Conservation (phyloP, 495 filamentous ascomycete genomes). For the Cercophora sp. region DNA sequence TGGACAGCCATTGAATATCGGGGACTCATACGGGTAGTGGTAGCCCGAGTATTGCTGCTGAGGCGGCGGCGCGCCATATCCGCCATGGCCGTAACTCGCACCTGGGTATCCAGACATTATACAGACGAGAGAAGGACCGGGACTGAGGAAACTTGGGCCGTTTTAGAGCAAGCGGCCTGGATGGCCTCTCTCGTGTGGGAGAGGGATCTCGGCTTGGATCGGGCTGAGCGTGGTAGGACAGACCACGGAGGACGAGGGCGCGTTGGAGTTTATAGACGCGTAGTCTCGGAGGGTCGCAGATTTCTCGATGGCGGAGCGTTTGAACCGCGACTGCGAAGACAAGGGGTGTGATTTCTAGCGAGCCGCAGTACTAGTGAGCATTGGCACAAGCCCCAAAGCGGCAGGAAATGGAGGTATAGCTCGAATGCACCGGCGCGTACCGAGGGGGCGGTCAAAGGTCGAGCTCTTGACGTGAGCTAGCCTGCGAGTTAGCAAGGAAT, state of each 20-base stretch:
- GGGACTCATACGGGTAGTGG: slow-evolving; percentile 36
- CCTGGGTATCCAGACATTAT: slow-evolving; percentile 40
- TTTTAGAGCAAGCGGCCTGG: slow-evolving; percentile 4
- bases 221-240: not conserved
- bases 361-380: slow-evolving; percentile 4
- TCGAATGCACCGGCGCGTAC: not conserved
- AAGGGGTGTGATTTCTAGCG: not conserved
- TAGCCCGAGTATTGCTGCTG: slow-evolving; percentile 39
- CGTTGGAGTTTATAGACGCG: slow-evolving; percentile 11
- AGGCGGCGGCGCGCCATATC: slow-evolving; percentile 35
- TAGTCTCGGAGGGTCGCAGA: not conserved
- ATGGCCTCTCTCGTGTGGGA: slow-evolving; percentile 17
- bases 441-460: slow-evolving; percentile 1
- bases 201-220: slow-evolving; percentile 5
- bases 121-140: too few relatives aligned
- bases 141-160: too few relatives aligned
- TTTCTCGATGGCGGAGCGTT: not conserved
- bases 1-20: not conserved
- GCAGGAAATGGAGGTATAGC: not conserved
- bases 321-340: not conserved
- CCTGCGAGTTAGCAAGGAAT: too few relatives aligned
- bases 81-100: slow-evolving; percentile 36
- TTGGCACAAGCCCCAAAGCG: not conserved
- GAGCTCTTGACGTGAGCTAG: too few relatives aligned
- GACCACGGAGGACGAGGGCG: not conserved